These are phyloP conservation scores for Saccharomyces mikatae DNA, from an alignment of 805 yeast species.

Conservation along the genomic window DNA sequence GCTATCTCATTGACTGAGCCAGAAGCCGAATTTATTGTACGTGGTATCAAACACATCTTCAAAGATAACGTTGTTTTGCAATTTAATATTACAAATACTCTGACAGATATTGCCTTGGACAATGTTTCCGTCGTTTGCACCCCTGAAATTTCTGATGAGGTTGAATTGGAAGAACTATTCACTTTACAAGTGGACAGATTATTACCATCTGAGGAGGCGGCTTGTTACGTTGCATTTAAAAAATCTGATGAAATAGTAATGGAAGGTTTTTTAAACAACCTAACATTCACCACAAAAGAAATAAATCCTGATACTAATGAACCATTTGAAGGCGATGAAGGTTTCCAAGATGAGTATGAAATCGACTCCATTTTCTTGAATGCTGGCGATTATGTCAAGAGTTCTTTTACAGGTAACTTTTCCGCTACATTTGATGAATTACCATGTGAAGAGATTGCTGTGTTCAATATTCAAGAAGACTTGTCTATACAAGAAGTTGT, in stretches of 20 bases:
- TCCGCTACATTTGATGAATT: constrained; percentile 67
- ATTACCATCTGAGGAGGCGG: constrained; percentile 61
- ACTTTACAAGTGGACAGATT: constrained; percentile 66
- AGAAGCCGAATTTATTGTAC: constrained; percentile 89
- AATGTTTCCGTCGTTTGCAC: constrained; percentile 65
- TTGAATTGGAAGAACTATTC: constrained; percentile 52
- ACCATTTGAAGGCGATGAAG: constrained; percentile 64
- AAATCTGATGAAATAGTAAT: constrained; percentile 42
- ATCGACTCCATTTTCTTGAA: constrained; percentile 66
- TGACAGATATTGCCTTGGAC: constrained; percentile 66
- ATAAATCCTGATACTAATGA: constrained; percentile 63
- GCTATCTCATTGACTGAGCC: constrained; percentile 70
- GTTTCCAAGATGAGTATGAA: constrained; percentile 89
- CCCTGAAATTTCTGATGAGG: constrained; percentile 46
- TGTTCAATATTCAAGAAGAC: constrained; percentile 51
- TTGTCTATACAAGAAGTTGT: constrained; percentile 49
- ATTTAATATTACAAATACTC: constrained; percentile 77
- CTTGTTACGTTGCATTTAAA: constrained; percentile 68
- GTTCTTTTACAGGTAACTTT: constrained; percentile 72
- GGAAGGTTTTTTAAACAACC: constrained; percentile 52
- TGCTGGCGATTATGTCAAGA: constrained; percentile 75
- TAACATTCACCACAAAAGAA: constrained; percentile 73
- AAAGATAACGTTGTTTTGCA: constrained; percentile 67
- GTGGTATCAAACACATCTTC: constrained; percentile 76
- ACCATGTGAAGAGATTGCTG: constrained; percentile 51